Conservation (phyloP, 768 basidiomycete species). For the Trametes sanguinea region DNA sequence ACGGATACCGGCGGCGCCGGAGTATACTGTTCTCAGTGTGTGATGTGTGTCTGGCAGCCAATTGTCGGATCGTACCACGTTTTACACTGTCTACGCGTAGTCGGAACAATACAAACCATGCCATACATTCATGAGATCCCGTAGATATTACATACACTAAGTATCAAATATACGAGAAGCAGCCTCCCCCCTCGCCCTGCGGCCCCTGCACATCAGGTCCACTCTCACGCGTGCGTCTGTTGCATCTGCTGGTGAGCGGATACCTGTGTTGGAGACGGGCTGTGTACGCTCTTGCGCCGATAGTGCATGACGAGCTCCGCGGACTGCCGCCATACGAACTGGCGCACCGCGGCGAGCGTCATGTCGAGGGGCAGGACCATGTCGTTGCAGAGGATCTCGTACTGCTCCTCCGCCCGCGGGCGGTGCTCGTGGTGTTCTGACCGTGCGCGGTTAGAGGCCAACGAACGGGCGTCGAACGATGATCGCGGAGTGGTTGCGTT, state of each 20-base stretch:
- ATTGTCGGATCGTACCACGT: background rate
- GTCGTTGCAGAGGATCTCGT: slow-evolving; percentile 90
- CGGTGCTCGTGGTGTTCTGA: slow-evolving; percentile 24
- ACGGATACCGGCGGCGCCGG: too few relatives aligned
- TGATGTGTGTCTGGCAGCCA: background rate
- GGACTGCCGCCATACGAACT: slow-evolving; percentile 83
- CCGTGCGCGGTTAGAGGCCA: slow-evolving; percentile 21
- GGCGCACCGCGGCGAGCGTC: slow-evolving; percentile 88
- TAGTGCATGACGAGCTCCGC: slow-evolving; percentile 79
- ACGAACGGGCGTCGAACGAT: slow-evolving; percentile 38
- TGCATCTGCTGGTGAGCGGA: too few relatives aligned
- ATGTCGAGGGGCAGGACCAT: slow-evolving; percentile 80
- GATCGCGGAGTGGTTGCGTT: slow-evolving; percentile 38
- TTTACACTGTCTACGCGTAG: background rate
- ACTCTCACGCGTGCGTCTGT: background rate
- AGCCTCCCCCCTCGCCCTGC: background rate
- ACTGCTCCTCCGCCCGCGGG: slow-evolving; percentile 60
- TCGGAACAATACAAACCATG: background rate
- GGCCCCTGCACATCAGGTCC: background rate
- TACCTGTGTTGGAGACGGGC: too few relatives aligned
- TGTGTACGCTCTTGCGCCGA: slow-evolving; percentile 38
- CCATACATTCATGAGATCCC: background rate
- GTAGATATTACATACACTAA: background rate
- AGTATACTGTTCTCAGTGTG: too few relatives aligned
- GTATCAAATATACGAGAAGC: background rate